Evolutionary conservation across 257 asterid species (phyloP), one percentile per base, ranked within the genome.

Genomic region (Coffea canephora): DNA sequence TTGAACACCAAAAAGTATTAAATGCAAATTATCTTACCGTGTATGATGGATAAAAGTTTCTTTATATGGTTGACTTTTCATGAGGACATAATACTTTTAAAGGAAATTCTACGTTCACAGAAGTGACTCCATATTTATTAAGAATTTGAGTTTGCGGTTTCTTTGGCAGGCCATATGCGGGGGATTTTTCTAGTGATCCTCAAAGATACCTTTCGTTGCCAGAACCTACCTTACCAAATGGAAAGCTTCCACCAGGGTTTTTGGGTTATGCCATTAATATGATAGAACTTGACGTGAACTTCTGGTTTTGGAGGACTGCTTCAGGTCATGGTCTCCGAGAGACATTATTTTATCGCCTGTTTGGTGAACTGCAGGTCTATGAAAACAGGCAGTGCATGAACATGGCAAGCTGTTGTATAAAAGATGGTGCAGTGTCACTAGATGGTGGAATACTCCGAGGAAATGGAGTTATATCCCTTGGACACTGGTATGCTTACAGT

Each of bases 281-380:
- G 91, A 83, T 90, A 41, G 71, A 71, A 54, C 82, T 80, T 23
- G 90, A 85, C 55, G 78, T 77, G 18, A 70, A 59, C 21, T 69
- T 73, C 68, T 25, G 55, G 74, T 77, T 73, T 1, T 84, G 87
- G 82, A 90, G 86, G 73, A 84, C 89, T 5, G 18, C 68, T 50
- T 79, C 81, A 1, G 94, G 91, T 21, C 81, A 82, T 84, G 87
- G 89, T 34, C 91, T 91, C 4, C 82, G 92, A 0, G 93, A 93
- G 81, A 87, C 94, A 2, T 62, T 91, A 76, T 89, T 91, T 75
- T 87, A 83, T 79, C 84, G 87, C 49, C 95, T 91, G 16, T 77
- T 93, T 64, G 94, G 94, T 10, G 79, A 85, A 80, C 93, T 91
- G 79, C 97, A 91, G 83, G 97, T 93, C 39, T 91, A 91, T n/a